Percentiles rank a stretch among this genome's conserved stretches.
Evolutionary conservation across 78 protist genomes (phyloP).

Genomic region (Paulinella micropora): DNA sequence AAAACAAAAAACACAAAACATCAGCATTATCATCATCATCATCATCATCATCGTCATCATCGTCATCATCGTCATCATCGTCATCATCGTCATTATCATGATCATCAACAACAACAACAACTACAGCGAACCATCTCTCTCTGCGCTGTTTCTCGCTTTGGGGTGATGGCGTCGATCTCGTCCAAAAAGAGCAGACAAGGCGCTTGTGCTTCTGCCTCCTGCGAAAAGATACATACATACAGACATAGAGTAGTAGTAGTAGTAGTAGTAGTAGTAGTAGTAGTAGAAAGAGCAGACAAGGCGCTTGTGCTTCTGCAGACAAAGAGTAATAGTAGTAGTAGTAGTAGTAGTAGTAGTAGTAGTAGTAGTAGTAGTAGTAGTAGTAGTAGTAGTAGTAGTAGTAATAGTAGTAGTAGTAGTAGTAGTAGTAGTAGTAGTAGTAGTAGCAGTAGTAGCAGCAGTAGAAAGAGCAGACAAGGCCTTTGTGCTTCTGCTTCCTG

Average conservation of each 20-base stretch:
- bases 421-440: background rate
- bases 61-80: background rate
- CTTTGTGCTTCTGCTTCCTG: too few species aligned
- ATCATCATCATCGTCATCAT: background rate
- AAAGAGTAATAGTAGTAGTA: background rate
- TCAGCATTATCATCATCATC: background rate
- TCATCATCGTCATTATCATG: background rate
- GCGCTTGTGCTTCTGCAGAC: too few species aligned
- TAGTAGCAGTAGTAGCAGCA: background rate
- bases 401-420: background rate
- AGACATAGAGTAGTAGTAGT: background rate
- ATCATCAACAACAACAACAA: too few species aligned
- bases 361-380: too few species aligned
- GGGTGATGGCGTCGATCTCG: slow-evolving; percentile 91
- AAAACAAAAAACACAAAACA: too few species aligned
- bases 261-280: background rate
- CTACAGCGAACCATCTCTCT: slow-evolving; percentile 65
- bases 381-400: too few species aligned
- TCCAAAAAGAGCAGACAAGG: slow-evolving; percentile 88
- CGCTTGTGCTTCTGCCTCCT: slow-evolving; percentile 34
- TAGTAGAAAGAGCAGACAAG: background rate
- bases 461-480: background rate
- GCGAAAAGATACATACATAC: background rate
- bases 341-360: too few species aligned
- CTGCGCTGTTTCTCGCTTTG: slow-evolving; percentile 76